Evolutionary conservation across 2,329 filamentous ascomycete genomes (phyloP), one percentile per base, ranked within the genome.

Genomic region (Piedraia hortae): DNA sequence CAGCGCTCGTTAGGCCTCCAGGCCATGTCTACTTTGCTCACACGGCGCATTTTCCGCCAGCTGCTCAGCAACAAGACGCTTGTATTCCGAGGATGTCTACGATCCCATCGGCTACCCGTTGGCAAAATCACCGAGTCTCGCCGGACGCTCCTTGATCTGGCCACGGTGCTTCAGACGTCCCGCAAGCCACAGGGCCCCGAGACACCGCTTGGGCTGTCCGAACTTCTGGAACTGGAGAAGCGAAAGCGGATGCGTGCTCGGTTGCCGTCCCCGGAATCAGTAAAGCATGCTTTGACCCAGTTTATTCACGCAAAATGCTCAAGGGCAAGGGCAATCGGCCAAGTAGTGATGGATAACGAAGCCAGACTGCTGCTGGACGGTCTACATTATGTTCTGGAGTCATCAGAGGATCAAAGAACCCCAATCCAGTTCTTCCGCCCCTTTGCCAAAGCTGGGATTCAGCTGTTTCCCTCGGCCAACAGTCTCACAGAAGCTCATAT

Each of bases 121-220:
- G 16, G 10, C 25, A 26, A 10, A 13, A 27, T 5, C 34, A 34
- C 30, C 45, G 51, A n/a, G n/a, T n/a, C n/a, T n/a, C n/a, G n/a
- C n/a, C n/a, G n/a, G n/a, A 21, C 51, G 66, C 29, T 56, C 56
- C 3, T 63, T 80, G 26, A 55, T 78, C 34, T 55, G 56, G 12
- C 48, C 77, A 20, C 59, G 27, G 24, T 31, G 39, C 25, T 42
- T 72, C 32, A 41, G 53, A 29, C 62, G 64, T 34, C 48, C 61
- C 54, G 41, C 26, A 49, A 58, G 25, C 45, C 65, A 19, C 67
- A 63, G 40, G 53, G 62, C 11, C 53, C 65, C 22, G 56, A 65
- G 34, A 50, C 66, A 28, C 71, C 65, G 35, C 70, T 62, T 1
- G 78, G 77, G 23, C 60, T 78, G 36, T 62, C 64, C 31, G 59